These are phyloP conservation scores for Cladosporium halotolerans DNA, from an alignment of 2,329 filamentous ascomycete genomes.

Conservation along the genomic window DNA sequence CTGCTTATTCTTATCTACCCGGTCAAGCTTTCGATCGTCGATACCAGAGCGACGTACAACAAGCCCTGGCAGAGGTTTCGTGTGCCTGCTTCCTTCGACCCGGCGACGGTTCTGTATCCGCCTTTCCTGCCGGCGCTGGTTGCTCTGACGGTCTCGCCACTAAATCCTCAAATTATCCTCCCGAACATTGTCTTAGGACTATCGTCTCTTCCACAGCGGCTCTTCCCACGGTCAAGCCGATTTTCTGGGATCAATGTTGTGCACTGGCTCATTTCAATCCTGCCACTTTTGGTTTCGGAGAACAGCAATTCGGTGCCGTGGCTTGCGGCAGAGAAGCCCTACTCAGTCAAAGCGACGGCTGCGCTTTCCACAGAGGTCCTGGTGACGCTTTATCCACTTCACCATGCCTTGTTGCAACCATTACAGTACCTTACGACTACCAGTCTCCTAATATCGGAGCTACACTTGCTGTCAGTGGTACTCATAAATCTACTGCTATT, in stretches of 20 bases:
- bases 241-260: conserved; percentile 55
- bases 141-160: conserved; percentile 63
- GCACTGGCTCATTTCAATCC: conserved; percentile 73
- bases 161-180: conserved; percentile 57
- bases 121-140: conserved; percentile 69
- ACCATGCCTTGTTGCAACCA: conserved; percentile 67
- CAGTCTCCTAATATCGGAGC: conserved; percentile 77
- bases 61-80: conserved; percentile 44
- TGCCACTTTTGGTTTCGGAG: conserved; percentile 55
- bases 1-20: conserved; percentile 28
- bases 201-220: conserved; percentile 64
- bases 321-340: conserved; percentile 18
- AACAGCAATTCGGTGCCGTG: conserved; percentile 35
- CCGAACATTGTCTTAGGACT: conserved; percentile 79
- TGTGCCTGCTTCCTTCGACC: conserved; percentile 77
- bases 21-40: conserved; percentile 30
- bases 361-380: conserved; percentile 44
- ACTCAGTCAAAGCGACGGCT: conserved; percentile 5
- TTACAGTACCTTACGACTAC: conserved; percentile 80
- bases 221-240: conserved; percentile 60
- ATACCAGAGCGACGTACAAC: conserved; percentile 22
- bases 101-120: conserved; percentile 85
- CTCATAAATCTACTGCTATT: conserved; percentile 77
- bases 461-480: conserved; percentile 76
- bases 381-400: conserved; percentile 70